Evolutionary conservation across 345 rosid genomes (phyloP).

Genomic region (Populus deltoides): DNA sequence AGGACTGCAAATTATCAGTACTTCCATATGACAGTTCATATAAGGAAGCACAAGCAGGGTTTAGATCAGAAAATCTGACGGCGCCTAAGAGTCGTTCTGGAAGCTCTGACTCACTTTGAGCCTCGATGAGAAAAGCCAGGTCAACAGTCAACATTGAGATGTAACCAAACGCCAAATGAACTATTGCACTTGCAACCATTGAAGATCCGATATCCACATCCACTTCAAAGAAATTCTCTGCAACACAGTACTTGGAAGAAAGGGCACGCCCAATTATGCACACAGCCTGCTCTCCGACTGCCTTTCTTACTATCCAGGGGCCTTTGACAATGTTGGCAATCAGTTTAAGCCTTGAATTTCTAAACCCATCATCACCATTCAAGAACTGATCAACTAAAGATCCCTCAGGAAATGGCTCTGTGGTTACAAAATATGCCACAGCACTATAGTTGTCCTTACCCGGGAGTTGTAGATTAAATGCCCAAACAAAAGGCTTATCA

Average conservation of each 20-base stretch:
- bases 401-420: slow-evolving; percentile 62
- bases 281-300: slow-evolving; percentile 97
- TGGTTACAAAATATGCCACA: slow-evolving; percentile 70
- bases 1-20: slow-evolving; percentile 30
- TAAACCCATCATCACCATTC: slow-evolving; percentile 70
- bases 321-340: slow-evolving; percentile 94
- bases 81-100: slow-evolving; percentile 81
- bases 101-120: slow-evolving; percentile 78
- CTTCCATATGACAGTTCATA: slow-evolving; percentile 32
- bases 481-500: slow-evolving; percentile 89
- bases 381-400: slow-evolving; percentile 70
- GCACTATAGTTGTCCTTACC: slow-evolving; percentile 88
- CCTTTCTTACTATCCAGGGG: slow-evolving; percentile 95
- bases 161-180: slow-evolving; percentile 88
- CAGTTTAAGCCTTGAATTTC: slow-evolving; percentile 78
- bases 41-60: slow-evolving; percentile 56
- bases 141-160: slow-evolving; percentile 86
- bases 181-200: slow-evolving; percentile 92
- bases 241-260: slow-evolving; percentile 52
- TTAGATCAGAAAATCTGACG: slow-evolving; percentile 73
- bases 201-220: slow-evolving; percentile 97
- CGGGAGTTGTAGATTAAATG: slow-evolving; percentile 88
- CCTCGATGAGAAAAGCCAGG: slow-evolving; percentile 79
- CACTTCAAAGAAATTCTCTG: slow-evolving; percentile 62
- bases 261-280: slow-evolving; percentile 88